A percentile compares a stretch with the other conserved stretches of the same genome.
These are phyloP conservation scores for Malassezia arunalokei DNA, from an alignment of 1,284 basidiomycete species.

Conservation along the genomic window DNA sequence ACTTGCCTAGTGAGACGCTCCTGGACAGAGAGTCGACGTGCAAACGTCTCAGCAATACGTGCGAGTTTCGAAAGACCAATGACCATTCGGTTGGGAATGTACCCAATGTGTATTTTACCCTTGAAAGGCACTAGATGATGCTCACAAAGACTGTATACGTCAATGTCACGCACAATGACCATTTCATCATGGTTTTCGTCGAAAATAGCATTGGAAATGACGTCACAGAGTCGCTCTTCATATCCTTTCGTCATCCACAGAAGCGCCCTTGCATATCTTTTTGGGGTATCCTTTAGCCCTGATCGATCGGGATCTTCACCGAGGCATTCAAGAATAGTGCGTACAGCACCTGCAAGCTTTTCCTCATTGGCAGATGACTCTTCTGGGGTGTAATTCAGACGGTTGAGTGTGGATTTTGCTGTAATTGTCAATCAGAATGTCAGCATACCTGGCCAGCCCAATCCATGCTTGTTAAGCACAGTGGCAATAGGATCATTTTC, in stretches of 20 bases:
- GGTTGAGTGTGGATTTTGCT: conserved; percentile 33
- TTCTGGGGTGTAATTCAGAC: conserved; percentile 31
- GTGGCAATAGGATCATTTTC: conserved; percentile 25
- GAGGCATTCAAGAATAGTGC: conserved; percentile 87
- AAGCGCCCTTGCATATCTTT: conserved; percentile 89
- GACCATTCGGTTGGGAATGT: conserved; percentile 90
- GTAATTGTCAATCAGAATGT: not conserved
- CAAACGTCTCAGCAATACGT: conserved; percentile 93
- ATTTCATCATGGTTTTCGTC: conserved; percentile 99
- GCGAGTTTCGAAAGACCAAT: conserved; percentile 95
- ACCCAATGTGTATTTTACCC: conserved; percentile 66
- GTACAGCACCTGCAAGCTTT: conserved; percentile 70
- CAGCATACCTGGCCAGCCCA: conserved; percentile 35
- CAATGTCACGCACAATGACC: conserved; percentile 96
- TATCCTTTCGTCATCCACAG: conserved; percentile 99
- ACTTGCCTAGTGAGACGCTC: conserved; percentile 96
- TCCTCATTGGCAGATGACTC: conserved; percentile 41
- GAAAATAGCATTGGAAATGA: conserved; percentile 97
- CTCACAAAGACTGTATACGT: conserved; percentile 93
- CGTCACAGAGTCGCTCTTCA: conserved; percentile 83
- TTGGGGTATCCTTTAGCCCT: conserved; percentile 78
- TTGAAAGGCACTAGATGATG: conserved; percentile 98
- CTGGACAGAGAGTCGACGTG: conserved; percentile 87
- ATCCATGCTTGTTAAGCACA: conserved; percentile 39
- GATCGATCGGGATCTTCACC: conserved; percentile 94